These are phyloP conservation scores for Saccharata proteae DNA, from an alignment of 2,329 filamentous ascomycete species.

Conservation along the genomic window DNA sequence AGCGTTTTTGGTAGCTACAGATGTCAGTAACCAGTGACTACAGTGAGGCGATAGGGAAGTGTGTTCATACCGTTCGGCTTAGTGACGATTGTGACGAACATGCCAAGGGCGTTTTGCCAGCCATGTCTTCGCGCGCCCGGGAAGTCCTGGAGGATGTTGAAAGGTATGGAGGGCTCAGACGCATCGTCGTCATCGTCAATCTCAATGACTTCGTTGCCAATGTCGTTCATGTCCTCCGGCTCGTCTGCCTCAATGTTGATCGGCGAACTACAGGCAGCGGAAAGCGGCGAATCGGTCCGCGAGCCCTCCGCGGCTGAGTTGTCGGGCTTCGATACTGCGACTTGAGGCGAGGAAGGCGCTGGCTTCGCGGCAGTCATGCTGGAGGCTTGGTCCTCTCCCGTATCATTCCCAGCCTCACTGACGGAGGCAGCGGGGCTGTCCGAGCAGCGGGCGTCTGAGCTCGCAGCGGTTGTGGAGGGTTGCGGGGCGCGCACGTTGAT, in stretches of 20 bases:
- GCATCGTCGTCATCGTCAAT: slow-evolving; percentile 10
- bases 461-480: no score
- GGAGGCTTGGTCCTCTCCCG: background rate
- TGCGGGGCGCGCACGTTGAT: slow-evolving; percentile 8
- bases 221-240: slow-evolving; percentile 13
- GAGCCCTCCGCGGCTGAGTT: slow-evolving; percentile 1
- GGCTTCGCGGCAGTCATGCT: slow-evolving; percentile 3
- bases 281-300: slow-evolving; percentile 6
- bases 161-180: slow-evolving; percentile 11
- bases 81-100: slow-evolving; percentile 1
- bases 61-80: slow-evolving; percentile 1
- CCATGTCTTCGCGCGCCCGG: slow-evolving; percentile 13
- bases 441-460: background rate
- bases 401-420: slow-evolving; percentile 2
- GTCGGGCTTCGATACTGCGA: slow-evolving; percentile 1
- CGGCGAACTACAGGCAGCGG: slow-evolving; percentile 18
- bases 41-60: no score
- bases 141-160: slow-evolving; percentile 18
- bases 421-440: slow-evolving; percentile 1
- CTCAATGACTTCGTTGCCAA: slow-evolving; percentile 9
- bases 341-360: slow-evolving; percentile 4
- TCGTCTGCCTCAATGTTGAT: slow-evolving; percentile 27
- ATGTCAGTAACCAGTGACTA: no score
- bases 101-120: slow-evolving; percentile 4
- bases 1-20: no score